These are phyloP conservation scores for Chytridiales sp. DNA, from an alignment of 371 early-diverging fungal genomes.

Conservation along the genomic window DNA sequence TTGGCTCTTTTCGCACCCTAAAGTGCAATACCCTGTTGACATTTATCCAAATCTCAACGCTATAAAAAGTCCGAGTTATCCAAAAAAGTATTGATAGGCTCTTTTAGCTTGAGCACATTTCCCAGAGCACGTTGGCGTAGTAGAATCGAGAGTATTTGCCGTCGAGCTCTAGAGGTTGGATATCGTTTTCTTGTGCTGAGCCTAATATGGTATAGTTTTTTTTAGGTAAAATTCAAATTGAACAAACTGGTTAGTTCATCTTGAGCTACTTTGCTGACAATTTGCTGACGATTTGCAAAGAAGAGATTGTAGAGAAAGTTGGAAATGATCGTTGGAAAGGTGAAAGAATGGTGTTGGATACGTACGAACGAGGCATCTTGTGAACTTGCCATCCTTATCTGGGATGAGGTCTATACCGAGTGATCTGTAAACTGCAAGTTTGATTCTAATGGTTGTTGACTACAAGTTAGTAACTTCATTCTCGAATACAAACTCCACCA, in stretches of 20 bases:
- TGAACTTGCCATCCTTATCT: neutral
- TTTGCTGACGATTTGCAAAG: no score
- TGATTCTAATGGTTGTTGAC: neutral
- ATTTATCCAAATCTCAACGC: no score
- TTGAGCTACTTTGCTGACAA: no score
- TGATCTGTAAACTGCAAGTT: conserved; percentile 11
- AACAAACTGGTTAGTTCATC: no score
- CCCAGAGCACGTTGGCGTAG: conserved; percentile 32
- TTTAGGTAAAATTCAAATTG: neutral
- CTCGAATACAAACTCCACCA: neutral
- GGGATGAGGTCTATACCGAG: conserved; percentile 16
- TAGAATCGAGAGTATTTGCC: conserved; percentile 27
- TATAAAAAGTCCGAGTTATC: no score
- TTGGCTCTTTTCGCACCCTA: no score
- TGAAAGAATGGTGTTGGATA: no score
- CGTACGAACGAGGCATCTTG: conserved; percentile 8
- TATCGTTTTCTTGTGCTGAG: conserved; percentile 20
- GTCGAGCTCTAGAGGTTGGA: conserved; percentile 20
- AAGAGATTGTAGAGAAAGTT: neutral
- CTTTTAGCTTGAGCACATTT: conserved; percentile 41
- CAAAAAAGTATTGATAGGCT: no score
- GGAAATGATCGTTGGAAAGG: neutral
- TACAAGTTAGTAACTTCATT: neutral
- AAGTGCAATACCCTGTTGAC: no score
- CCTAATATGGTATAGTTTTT: conserved; percentile 2